These are phyloP conservation scores for Escovopsis sp. DNA, from an alignment of 2,329 filamentous ascomycete genomes.

Conservation along the genomic window DNA sequence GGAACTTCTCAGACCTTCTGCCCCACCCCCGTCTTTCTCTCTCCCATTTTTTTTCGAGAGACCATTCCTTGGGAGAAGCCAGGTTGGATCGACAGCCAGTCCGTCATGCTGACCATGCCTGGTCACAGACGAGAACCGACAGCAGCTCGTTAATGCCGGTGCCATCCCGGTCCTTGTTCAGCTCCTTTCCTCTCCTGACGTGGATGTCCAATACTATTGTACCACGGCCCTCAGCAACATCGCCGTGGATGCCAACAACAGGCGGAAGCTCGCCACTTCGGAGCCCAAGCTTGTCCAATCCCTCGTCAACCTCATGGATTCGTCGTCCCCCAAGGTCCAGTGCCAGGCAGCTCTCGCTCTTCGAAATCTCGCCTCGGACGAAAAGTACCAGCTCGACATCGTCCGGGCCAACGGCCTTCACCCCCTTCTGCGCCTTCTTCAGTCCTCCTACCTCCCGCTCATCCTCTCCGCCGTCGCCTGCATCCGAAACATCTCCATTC, in stretches of 20 bases:
- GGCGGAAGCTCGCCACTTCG: constrained; percentile 78
- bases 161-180: constrained; percentile 97
- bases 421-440: constrained; percentile 74
- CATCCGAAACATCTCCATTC: constrained; percentile 97
- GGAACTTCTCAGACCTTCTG: no score
- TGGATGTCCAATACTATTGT: constrained; percentile 98
- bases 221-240: constrained; percentile 98
- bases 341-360: constrained; percentile 92
- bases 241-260: constrained; percentile 81
- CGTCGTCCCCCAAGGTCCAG: constrained; percentile 91
- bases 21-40: no score
- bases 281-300: constrained; percentile 88
- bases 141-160: constrained; percentile 91
- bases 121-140: constrained; percentile 74
- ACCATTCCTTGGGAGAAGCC: constrained; percentile 28
- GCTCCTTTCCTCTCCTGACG: constrained; percentile 79
- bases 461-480: constrained; percentile 95
- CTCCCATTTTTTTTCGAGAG: constrained; percentile 25
- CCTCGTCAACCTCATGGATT: constrained; percentile 92
- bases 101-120: no score
- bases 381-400: constrained; percentile 97
- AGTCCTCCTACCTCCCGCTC: constrained; percentile 88
- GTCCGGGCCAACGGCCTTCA: constrained; percentile 75
- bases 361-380: constrained; percentile 89
- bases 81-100: no score